phyloP scores from a whole-genome alignment of 192 early-diverging fungal species.

The Kickxella alabastrina region DNA sequence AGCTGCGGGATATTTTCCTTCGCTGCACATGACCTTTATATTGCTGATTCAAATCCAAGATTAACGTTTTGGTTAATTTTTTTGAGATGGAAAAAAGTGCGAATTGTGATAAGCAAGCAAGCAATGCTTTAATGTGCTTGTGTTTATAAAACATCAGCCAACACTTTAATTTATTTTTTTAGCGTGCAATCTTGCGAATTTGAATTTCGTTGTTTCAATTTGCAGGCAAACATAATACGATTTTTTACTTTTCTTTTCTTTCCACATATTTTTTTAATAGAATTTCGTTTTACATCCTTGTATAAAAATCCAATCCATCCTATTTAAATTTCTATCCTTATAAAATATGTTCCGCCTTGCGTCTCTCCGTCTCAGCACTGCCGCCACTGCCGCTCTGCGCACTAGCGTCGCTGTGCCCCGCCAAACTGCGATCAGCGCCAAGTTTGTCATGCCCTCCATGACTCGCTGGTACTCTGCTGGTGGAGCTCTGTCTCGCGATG shows the following conservation, averaged over 20 bases:
- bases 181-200: not conserved
- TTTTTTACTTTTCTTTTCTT: not conserved
- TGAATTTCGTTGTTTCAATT: not conserved
- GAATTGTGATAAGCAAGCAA: too few relatives aligned
- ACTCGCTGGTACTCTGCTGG: slow-evolving; percentile 73
- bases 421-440: not conserved
- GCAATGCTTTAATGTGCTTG: too few relatives aligned
- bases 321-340: not conserved
- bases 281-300: too few relatives aligned
- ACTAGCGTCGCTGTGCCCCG: not conserved
- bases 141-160: too few relatives aligned
- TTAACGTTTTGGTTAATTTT: too few relatives aligned
- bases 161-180: too few relatives aligned
- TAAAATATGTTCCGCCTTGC: slow-evolving; percentile 37
- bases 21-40: too few relatives aligned
- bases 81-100: too few relatives aligned
- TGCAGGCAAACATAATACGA: not conserved
- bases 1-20: too few relatives aligned
- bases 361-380: slow-evolving; percentile 18
- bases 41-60: too few relatives aligned
- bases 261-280: not conserved
- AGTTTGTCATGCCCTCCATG: slow-evolving; percentile 12
- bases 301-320: not conserved
- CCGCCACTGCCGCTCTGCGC: slow-evolving; percentile 3
- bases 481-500: slow-evolving; percentile 60